phyloP scores from a whole-genome alignment of 257 asterid genomes.

The Solanum ahanhuiri region DNA sequence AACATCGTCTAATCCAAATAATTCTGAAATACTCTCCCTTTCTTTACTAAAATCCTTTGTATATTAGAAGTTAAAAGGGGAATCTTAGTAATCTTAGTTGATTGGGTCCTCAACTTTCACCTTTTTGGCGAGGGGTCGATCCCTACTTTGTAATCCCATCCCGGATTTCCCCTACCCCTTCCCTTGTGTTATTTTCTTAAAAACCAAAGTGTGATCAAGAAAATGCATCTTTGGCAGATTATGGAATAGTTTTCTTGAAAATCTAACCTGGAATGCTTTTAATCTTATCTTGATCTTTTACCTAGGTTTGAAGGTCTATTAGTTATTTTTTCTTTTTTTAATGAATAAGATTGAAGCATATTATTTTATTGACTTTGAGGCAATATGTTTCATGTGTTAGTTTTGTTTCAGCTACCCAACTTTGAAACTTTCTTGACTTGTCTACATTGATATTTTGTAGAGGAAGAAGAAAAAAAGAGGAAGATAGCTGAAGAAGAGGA shows the following conservation, averaged over 20 bases:
- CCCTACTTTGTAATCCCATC: not conserved
- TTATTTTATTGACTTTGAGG: not conserved
- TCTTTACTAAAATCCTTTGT: not conserved
- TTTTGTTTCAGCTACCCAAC: not conserved
- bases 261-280: not conserved
- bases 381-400: not conserved
- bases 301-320: not conserved
- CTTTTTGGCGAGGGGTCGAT: not conserved
- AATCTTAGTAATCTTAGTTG: not conserved
- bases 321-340: not conserved
- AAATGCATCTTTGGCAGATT: not conserved
- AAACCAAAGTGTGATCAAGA: not conserved
- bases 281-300: not conserved
- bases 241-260: not conserved
- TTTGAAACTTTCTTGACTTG: not conserved
- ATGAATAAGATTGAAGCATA: not conserved
- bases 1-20: not conserved
- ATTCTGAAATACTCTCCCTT: not conserved
- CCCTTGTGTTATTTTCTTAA: not conserved
- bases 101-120: not conserved
- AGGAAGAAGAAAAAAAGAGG: conserved; percentile 17
- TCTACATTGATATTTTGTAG: not conserved
- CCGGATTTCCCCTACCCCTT: not conserved
- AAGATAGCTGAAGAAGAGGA: conserved; percentile 14
- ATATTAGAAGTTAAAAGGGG: not conserved